Percentiles rank a stretch among this genome's conserved stretches.
These are phyloP conservation scores for Tetraselmis chui DNA, from an alignment of 139 green algal genomes.

Conservation along the genomic window DNA sequence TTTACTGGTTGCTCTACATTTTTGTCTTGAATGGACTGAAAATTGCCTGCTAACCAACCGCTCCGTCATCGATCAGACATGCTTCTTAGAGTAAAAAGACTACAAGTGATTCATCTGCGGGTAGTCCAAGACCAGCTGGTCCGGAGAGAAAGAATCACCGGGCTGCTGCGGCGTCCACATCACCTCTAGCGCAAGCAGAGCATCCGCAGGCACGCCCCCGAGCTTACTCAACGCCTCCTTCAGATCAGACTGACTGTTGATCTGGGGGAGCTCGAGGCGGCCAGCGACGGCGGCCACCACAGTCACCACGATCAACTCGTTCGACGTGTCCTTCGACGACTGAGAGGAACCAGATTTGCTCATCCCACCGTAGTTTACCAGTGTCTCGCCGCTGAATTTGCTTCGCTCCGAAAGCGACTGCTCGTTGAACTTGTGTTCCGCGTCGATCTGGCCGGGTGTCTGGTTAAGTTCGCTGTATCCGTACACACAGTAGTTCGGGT, in stretches of 20 bases:
- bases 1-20: no score
- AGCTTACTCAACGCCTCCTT: conserved; percentile 60
- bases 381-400: conserved; percentile 93
- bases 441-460: conserved; percentile 31
- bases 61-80: no score
- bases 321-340: conserved; percentile 2
- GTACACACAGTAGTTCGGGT: conserved; percentile 85
- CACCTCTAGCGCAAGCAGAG: conserved; percentile 87
- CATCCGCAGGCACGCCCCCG: conserved; percentile 50
- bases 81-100: no score
- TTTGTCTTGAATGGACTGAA: no score
- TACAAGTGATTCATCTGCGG: conserved; percentile 57
- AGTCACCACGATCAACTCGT: conserved; percentile 84
- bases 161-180: conserved; percentile 93
- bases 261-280: conserved; percentile 58
- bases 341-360: conserved; percentile 4
- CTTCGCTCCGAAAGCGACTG: conserved; percentile 59
- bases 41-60: no score
- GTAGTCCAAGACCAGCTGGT: conserved; percentile 83
- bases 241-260: conserved; percentile 44
- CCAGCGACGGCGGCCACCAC: conserved; percentile 73
- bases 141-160: conserved; percentile 67
- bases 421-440: conserved; percentile 67
- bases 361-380: conserved; percentile 75
- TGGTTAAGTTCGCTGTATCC: conserved; percentile 29